Conservation (phyloP, 306 rosid species). For the barrel medic (Medicago truncatula) region MtrunA17r5.0-ANR NC_053049.1:33054001-33054500, state of each 20-base stretch:
- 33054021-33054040: not conserved
- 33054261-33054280: not conserved
- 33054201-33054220: not conserved
- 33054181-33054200: not conserved
- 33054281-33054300: not conserved
- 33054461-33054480: constrained; percentile 3
- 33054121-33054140: not conserved
- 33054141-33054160: too few species aligned
- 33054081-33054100: not conserved
- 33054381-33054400: not conserved
- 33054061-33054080: not conserved
- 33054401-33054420: not conserved
- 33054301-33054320: not conserved
- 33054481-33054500: not conserved
- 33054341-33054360: not conserved
- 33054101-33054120: not conserved
- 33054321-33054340: not conserved
- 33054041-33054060: not conserved
- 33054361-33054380: constrained; percentile 6
- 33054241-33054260: not conserved
- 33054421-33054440: not conserved
- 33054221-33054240: not conserved
- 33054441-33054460: constrained; percentile 17
- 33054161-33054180: not conserved
- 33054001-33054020: not conserved